Base-by-base conservation (phyloP, 768 basidiomycete genomes). In the Boletus reticulatus region DNA sequence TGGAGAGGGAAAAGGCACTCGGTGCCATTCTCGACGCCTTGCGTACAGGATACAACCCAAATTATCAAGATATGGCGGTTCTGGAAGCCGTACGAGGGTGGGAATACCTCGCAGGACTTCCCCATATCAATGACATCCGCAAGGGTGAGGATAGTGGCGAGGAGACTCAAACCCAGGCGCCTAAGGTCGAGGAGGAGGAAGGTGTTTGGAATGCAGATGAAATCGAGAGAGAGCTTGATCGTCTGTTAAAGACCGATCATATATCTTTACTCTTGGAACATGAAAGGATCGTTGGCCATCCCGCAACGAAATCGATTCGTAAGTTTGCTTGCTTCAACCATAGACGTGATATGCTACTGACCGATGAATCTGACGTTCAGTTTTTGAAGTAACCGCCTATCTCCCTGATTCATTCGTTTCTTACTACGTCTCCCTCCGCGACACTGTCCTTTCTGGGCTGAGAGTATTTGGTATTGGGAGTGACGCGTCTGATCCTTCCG, bases 41-140 rank as follows among this genome's bases (percentile, higher is more conserved):
- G 12, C 82, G 92, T 20, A 81, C 83, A 11, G 87, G 88, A 5
- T 98, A 97, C 75, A 99, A 99, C 70, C 96, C 96, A 16, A 99
- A 99, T 71, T 98, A 98, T 73, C 95, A 98, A 69, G 96, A 99
- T 68, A 98, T 99, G 96, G 94, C 94, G 3, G 96, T 98, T 46
- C 82, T 97, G 29, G 95, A 96, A 62, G 95, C 96, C 17, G 94
- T 98, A 16, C 85, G 94, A 45, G 95, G 94, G 14, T 98, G 92
- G 87, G 91, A 94, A 67, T 85, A 80, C 42, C 78, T 85, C 9
- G 84, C 87, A 13, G 80, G 81, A 2, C 72, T 89, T 19, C 85
- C 85, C 2, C 88, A 88, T 53, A 86, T 89, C 66, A 85, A 86
- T 58, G 86, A 89, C 46, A 79, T 81, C 9, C 80, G 76, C 27